Evolutionary conservation across 1,284 basidiomycete species (phyloP), one percentile per base, ranked within the genome.

Genomic region (Ustilago hordei): DNA sequence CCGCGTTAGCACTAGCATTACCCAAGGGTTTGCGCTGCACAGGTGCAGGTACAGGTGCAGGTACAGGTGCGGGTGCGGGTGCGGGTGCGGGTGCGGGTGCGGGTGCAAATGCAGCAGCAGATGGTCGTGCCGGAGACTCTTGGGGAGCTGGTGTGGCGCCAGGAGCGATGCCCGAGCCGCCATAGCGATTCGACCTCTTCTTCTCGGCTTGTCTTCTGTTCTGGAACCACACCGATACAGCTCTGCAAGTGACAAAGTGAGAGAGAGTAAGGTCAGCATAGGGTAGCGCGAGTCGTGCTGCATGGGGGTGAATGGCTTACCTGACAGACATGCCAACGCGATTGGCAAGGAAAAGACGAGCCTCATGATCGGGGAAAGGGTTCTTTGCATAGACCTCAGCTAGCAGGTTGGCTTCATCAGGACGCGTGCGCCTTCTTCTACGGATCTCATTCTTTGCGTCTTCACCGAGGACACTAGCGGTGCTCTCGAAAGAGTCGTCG

Each of bases 141-240:
- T 62, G 59, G 3, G 36, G 45, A 36, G 45, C 59, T 13, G 65
- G 23, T 4, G 60, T 56, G n/a, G 60, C 59, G 39, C 55, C 28
- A 11, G 43, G 57, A 4, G 61, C 59, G 52, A 75, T 62, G 63
- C 76, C 73, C 11, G 75, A 59, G 41, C 73, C 76, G 35, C 75
- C 62, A 52, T 76, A 85, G 12, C 83, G 69, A 50, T 71, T 66
- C 5, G 83, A 82, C n/a, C 83, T 66, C 63, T 85, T 85, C 80
- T 84, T 84, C 36, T 84, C 81, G n/a, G 83, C 82, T 52, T 85
- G 83, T 31, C 83, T 55, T 23, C 82, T 66, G 66, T 85, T 85
- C 64, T 85, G 83, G 64, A 85, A 85, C 83, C 83, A 85, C 13
- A 85, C 79, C 13, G 82, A 84, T 8, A 85, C 80, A 17, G 75